These are phyloP conservation scores for Setomelanomma holmii DNA, from an alignment of 2,329 filamentous ascomycete genomes.

Conservation along the genomic window DNA sequence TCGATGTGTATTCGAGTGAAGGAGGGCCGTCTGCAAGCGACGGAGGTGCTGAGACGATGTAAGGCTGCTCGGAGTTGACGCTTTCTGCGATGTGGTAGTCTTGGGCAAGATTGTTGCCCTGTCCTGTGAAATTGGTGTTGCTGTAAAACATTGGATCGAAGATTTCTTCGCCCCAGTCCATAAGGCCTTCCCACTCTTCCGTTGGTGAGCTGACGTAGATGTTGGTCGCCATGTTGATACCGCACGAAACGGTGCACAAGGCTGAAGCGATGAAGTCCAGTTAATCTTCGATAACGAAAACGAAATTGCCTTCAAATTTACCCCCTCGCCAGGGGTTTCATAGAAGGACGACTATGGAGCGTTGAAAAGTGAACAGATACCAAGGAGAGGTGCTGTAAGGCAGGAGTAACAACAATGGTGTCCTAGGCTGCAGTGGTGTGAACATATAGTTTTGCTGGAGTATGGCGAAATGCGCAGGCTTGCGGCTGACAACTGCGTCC, in stretches of 20 bases:
- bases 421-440: slow-evolving; percentile 15
- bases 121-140: slow-evolving; percentile 20
- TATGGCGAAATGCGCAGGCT: slow-evolving; percentile 11
- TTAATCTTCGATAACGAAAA: background rate
- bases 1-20: slow-evolving; percentile 38
- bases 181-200: slow-evolving; percentile 39
- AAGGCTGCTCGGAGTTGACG: slow-evolving; percentile 28
- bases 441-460: slow-evolving; percentile 21
- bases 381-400: slow-evolving; percentile 5
- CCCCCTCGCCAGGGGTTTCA: slow-evolving; percentile 16
- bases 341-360: slow-evolving; percentile 7
- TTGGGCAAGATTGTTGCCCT: slow-evolving; percentile 14
- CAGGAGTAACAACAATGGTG: slow-evolving; percentile 2
- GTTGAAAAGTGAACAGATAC: slow-evolving; percentile 4
- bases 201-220: slow-evolving; percentile 21
- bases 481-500: slow-evolving; percentile 20
- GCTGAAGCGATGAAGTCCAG: background rate
- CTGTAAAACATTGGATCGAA: slow-evolving; percentile 36
- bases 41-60: slow-evolving; percentile 28
- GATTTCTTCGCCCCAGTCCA: slow-evolving; percentile 40
- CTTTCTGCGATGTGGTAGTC: slow-evolving; percentile 29
- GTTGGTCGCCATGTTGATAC: slow-evolving; percentile 22
- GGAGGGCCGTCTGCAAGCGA: slow-evolving; percentile 34
- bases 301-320: slow-evolving; percentile 6
- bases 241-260: background rate